phyloP scores from a whole-genome alignment of 2,329 filamentous ascomycete species.

The Akanthomyces uredinophilus region DNA sequence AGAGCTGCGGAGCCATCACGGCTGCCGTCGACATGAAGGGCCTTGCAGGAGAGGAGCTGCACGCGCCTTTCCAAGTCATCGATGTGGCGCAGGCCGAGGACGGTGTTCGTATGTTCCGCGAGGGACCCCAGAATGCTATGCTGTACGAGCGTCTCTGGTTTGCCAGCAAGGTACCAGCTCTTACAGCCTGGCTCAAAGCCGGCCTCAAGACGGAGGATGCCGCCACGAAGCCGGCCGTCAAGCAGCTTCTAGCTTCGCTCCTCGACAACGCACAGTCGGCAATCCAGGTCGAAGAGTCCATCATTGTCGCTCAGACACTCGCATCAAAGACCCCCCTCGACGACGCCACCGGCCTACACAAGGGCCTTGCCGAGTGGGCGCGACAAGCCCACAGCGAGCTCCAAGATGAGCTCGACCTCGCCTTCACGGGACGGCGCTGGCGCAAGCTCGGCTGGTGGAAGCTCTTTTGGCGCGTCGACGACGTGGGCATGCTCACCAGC shows the following conservation, averaged over 20 bases:
- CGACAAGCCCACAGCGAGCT: constrained; percentile 78
- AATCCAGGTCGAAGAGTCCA: constrained; percentile 46
- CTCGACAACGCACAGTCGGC: constrained; percentile 48
- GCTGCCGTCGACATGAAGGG: constrained; percentile 55
- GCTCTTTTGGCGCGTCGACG: constrained; percentile 89
- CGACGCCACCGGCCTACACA: constrained; percentile 46
- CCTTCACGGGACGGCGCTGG: constrained; percentile 74
- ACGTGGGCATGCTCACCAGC: constrained; percentile 76
- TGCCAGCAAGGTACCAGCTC: constrained; percentile 59
- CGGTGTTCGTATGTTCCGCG: constrained; percentile 62
- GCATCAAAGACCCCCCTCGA: constrained; percentile 30
- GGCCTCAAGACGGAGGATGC: constrained; percentile 37
- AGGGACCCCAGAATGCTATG: constrained; percentile 63
- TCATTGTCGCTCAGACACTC: constrained; percentile 29
- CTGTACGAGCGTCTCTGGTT: constrained; percentile 72
- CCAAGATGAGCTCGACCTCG: constrained; percentile 70
- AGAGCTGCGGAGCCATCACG: constrained; percentile 39
- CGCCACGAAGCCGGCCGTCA: constrained; percentile 60
- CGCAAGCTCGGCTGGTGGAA: constrained; percentile 87
- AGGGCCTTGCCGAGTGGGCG: constrained; percentile 65
- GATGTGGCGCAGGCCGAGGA: constrained; percentile 58
- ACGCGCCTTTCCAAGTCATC: constrained; percentile 49
- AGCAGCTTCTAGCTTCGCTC: constrained; percentile 61
- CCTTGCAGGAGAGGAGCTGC: constrained; percentile 32
- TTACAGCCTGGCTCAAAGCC: constrained; percentile 61